These are phyloP conservation scores for Didymella arachidicola DNA, from an alignment of 2,329 filamentous ascomycete genomes.

Conservation along the genomic window DNA sequence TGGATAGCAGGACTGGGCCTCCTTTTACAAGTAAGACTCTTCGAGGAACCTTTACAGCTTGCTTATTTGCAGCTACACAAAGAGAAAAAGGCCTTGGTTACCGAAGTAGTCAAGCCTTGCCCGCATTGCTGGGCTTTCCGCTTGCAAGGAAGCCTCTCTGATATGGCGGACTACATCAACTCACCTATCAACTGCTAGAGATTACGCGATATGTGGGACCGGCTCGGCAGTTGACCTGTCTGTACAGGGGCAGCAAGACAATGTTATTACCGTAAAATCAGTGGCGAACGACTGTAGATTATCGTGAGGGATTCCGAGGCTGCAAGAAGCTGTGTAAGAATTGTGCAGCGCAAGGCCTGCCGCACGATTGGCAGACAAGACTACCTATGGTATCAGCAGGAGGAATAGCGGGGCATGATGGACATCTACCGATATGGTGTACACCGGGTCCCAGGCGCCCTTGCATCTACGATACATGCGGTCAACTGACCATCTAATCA, in stretches of 20 bases:
- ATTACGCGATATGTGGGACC: neutral
- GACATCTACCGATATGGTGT: neutral
- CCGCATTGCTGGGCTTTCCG: too few relatives aligned
- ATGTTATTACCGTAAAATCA: neutral
- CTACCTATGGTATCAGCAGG: neutral
- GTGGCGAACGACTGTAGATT: too few relatives aligned
- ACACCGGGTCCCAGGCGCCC: neutral
- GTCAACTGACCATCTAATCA: neutral
- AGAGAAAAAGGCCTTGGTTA: too few relatives aligned
- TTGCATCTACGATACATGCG: conserved; percentile 5
- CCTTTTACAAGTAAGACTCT: too few relatives aligned
- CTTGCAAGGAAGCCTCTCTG: too few relatives aligned
- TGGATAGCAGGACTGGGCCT: too few relatives aligned
- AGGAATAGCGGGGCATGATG: neutral
- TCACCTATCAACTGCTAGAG: conserved; percentile 2
- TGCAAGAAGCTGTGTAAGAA: neutral
- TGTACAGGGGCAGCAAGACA: neutral
- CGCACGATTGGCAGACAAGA: neutral
- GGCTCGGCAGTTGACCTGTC: neutral
- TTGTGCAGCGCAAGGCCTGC: neutral
- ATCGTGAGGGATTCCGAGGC: neutral
- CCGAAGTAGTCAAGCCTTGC: too few relatives aligned
- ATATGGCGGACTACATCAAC: too few relatives aligned
- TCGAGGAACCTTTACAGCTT: too few relatives aligned
- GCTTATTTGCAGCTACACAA: too few relatives aligned